phyloP scores from a whole-genome alignment of 2,329 filamentous ascomycete species.

The Alternaria triticimaculans region DNA sequence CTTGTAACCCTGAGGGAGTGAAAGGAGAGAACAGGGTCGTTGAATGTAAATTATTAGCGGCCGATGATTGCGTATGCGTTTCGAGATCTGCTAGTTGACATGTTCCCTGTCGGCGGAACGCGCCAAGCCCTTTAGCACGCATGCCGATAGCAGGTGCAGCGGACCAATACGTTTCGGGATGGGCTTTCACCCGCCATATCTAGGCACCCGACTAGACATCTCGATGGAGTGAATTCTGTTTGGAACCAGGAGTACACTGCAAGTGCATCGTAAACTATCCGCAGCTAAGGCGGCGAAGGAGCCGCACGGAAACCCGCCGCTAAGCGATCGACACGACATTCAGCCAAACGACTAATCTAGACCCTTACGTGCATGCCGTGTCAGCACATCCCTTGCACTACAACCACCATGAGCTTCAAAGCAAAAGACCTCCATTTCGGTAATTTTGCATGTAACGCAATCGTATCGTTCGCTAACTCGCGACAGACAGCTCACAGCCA shows the following conservation, averaged over 20 bases:
- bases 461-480: conserved; percentile 44
- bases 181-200: not conserved
- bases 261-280: not conserved
- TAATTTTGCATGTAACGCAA: conserved; percentile 10
- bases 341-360: conserved; percentile 10
- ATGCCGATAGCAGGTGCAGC: conserved; percentile 15
- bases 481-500: conserved; percentile 59
- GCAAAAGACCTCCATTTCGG: conserved; percentile 74
- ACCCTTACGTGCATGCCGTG: conserved; percentile 1
- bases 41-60: conserved; percentile 17
- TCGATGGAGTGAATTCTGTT: not conserved
- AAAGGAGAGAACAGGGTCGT: conserved; percentile 14
- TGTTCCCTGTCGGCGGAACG: conserved; percentile 20
- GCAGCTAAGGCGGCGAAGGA: conserved; percentile 6
- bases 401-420: conserved; percentile 61
- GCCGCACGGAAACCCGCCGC: conserved; percentile 17
- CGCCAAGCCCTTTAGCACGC: conserved; percentile 17
- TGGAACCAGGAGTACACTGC: not conserved
- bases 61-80: conserved; percentile 31
- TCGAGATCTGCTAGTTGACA: conserved; percentile 21
- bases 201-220: not conserved
- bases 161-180: conserved; percentile 11
- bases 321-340: conserved; percentile 18
- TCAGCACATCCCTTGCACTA: conserved; percentile 6
- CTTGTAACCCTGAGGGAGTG: not conserved